Conservation (phyloP, 257 asterid species). For the Capsicum rhomboideum region DNA sequence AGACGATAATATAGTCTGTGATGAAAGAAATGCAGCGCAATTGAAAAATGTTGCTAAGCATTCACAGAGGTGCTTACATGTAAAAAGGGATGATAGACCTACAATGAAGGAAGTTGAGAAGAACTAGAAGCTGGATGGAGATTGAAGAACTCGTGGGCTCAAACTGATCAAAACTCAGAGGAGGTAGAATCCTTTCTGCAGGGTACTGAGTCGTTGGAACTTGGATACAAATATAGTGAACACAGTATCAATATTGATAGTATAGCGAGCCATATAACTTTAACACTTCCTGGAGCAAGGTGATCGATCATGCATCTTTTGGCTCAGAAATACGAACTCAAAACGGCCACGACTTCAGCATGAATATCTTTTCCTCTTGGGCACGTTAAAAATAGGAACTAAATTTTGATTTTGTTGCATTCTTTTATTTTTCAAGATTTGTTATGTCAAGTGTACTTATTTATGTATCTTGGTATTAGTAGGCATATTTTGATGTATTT, state of each 20-base stretch:
- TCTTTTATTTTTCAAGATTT: background rate
- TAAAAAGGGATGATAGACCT: constrained; percentile 33
- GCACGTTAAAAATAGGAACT: background rate
- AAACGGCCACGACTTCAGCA: background rate
- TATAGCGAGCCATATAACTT: background rate
- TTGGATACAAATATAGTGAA: background rate
- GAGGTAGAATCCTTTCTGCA: constrained; percentile 6
- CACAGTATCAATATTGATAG: constrained; percentile 1
- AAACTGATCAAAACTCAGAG: background rate
- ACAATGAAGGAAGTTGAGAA: constrained; percentile 29
- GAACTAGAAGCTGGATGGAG: constrained; percentile 14
- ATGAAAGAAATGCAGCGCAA: background rate
- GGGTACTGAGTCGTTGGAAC: background rate
- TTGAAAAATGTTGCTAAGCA: constrained; percentile 8
- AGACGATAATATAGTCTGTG: constrained; percentile 5
- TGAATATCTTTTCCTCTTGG: background rate
- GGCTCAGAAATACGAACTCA: background rate
- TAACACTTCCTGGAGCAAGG: constrained; percentile 10
- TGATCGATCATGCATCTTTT: background rate
- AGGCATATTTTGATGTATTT: no score
- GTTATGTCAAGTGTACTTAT: background rate
- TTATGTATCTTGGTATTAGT: background rate
- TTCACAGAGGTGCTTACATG: constrained; percentile 20
- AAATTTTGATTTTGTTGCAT: background rate
- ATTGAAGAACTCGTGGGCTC: constrained; percentile 6